Conservation (phyloP, 2,329 filamentous ascomycete species). For the Penicillium oxalicum region DNA sequence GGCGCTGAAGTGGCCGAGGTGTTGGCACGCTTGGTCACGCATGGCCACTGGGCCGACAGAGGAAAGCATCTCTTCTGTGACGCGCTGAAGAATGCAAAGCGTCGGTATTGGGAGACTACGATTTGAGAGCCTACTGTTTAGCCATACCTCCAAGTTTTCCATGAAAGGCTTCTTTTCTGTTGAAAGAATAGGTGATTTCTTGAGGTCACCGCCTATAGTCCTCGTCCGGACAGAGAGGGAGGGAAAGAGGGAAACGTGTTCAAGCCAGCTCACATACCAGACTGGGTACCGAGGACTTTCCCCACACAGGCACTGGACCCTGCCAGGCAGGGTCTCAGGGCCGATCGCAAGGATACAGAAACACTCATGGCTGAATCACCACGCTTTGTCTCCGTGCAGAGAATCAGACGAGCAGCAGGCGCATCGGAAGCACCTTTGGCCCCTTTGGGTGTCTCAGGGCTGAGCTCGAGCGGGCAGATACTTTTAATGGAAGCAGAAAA, state of each 20-base stretch:
- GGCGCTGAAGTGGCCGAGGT: slow-evolving; percentile 17
- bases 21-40: slow-evolving; percentile 16
- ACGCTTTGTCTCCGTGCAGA: not conserved
- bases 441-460: not conserved
- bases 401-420: slow-evolving; percentile 2
- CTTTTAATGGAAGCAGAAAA: too few species aligned
- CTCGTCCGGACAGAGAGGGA: too few species aligned
- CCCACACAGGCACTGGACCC: slow-evolving; percentile 17
- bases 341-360: slow-evolving; percentile 21
- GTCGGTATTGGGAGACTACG: slow-evolving; percentile 17
- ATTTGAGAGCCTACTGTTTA: not conserved
- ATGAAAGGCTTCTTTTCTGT: too few species aligned
- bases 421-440: slow-evolving; percentile 3
- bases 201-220: too few species aligned
- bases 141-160: not conserved
- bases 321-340: slow-evolving; percentile 23
- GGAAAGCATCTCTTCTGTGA: slow-evolving; percentile 6
- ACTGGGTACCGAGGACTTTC: slow-evolving; percentile 17
- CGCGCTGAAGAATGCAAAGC: slow-evolving; percentile 6
- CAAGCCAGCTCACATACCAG: slow-evolving; percentile 16
- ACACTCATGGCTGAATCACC: slow-evolving; percentile 20
- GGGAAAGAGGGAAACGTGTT: too few species aligned
- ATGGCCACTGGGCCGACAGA: slow-evolving; percentile 10
- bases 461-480: too few species aligned
- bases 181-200: too few species aligned